A percentile compares a stretch with the other conserved stretches of the same genome.
Conservation (phyloP, 2,329 filamentous ascomycete species). For the Fusarium miscanthi region DNA sequence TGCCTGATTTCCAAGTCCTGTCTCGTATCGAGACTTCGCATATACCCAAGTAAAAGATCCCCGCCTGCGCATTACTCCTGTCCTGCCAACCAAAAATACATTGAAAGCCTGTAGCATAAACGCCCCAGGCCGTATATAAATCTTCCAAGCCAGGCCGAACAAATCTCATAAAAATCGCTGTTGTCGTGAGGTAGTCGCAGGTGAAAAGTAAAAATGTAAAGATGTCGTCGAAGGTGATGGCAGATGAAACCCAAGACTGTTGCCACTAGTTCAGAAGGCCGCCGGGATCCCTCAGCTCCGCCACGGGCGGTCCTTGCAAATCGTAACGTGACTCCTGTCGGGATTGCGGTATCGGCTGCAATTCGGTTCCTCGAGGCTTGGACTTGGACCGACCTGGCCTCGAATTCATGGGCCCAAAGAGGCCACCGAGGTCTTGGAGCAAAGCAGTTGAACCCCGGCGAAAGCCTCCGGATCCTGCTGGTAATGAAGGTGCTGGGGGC, state of each 20-base stretch:
- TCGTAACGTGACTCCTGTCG: constrained; percentile 50
- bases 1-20: not conserved
- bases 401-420: constrained; percentile 58
- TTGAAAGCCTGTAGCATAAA: constrained; percentile 19
- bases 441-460: constrained; percentile 67
- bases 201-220: constrained; percentile 14
- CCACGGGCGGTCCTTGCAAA: constrained; percentile 46
- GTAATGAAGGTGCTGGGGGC: constrained; percentile 56
- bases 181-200: constrained; percentile 35
- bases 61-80: constrained; percentile 19
- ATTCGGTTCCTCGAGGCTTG: constrained; percentile 54
- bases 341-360: constrained; percentile 60
- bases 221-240: constrained; percentile 24
- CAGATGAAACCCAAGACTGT: not conserved
- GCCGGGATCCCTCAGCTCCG: constrained; percentile 54
- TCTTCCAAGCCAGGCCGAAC: constrained; percentile 16
- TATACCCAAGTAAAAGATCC: constrained; percentile 10
- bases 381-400: constrained; percentile 48
- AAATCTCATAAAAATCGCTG: constrained; percentile 15
- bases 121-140: constrained; percentile 29
- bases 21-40: not conserved
- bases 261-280: constrained; percentile 51
- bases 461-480: constrained; percentile 58
- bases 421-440: constrained; percentile 68
- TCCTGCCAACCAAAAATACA: constrained; percentile 3